Percentiles rank a stretch among this genome's conserved stretches.
These are phyloP conservation scores for Colletotrichum acutatum DNA, from an alignment of 2,329 filamentous ascomycete species.

Conservation along the genomic window DNA sequence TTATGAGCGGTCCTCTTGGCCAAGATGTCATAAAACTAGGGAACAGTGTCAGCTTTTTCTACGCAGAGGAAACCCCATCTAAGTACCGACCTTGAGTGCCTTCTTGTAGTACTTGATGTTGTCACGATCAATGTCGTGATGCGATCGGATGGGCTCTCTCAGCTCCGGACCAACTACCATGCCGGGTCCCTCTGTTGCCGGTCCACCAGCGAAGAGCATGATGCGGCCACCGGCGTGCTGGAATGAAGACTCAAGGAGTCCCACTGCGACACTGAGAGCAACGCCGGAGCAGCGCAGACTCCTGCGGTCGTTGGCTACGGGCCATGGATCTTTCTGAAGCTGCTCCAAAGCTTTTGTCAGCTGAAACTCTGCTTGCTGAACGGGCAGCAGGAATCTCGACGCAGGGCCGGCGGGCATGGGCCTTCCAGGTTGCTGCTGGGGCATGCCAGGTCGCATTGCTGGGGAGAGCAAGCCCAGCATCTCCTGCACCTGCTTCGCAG, in stretches of 20 bases:
- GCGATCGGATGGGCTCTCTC: slow-evolving; percentile 94
- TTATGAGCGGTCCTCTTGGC: slow-evolving; percentile 96
- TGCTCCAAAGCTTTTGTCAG: slow-evolving; percentile 96
- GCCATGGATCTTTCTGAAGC: slow-evolving; percentile 97
- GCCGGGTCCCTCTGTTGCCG: slow-evolving; percentile 94
- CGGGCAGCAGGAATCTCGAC: slow-evolving; percentile 90
- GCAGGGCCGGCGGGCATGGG: slow-evolving; percentile 82
- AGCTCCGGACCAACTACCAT: slow-evolving; percentile 97
- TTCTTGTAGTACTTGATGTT: slow-evolving; percentile 99
- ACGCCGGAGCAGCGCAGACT: slow-evolving; percentile 93
- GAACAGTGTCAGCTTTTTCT: slow-evolving; percentile 40
- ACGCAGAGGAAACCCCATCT: neutral
- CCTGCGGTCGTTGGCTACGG: slow-evolving; percentile 92
- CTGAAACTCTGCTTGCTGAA: slow-evolving; percentile 96
- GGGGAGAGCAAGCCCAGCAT: slow-evolving; percentile 89
- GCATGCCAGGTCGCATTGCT: slow-evolving; percentile 78
- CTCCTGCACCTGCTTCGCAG: slow-evolving; percentile 98
- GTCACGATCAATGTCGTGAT: slow-evolving; percentile 98
- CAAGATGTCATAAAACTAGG: slow-evolving; percentile 90
- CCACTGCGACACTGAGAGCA: slow-evolving; percentile 93
- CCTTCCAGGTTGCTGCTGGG: slow-evolving; percentile 78
- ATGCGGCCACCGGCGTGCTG: slow-evolving; percentile 94
- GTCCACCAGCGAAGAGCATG: slow-evolving; percentile 96
- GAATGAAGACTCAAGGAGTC: slow-evolving; percentile 92
- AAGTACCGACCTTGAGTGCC: slow-evolving; percentile 80